These are phyloP conservation scores for Neltuma alba DNA, from an alignment of 306 rosid species.

Conservation along the genomic window DNA sequence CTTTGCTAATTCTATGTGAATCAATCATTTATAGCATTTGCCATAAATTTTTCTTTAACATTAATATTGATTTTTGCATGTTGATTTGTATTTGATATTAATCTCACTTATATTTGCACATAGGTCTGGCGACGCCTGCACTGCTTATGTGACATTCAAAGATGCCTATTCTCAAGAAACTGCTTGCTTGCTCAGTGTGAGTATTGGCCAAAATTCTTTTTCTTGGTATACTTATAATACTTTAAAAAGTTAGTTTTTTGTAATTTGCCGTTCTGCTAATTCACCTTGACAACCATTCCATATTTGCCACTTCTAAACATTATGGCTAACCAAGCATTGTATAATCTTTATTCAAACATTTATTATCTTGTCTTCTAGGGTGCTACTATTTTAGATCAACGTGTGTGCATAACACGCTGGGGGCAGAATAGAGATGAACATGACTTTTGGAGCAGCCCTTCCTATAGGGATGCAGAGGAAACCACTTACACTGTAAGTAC, in stretches of 20 bases:
- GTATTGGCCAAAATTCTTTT: conserved; percentile 40
- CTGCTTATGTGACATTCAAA: conserved; percentile 87
- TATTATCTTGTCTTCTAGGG: conserved; percentile 57
- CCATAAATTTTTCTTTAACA: not conserved
- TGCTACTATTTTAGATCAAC: conserved; percentile 88
- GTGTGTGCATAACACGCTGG: conserved; percentile 96
- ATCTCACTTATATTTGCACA: conserved; percentile 19
- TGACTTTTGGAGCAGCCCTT: conserved; percentile 70
- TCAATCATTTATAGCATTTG: not conserved
- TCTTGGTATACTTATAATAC: not conserved
- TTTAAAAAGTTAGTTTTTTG: conserved; percentile 2
- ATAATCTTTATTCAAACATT: conserved; percentile 7
- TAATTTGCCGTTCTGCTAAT: conserved; percentile 4
- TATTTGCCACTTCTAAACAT: not conserved
- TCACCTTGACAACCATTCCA: conserved; percentile 8
- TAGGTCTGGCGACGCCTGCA: conserved; percentile 76
- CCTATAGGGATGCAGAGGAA: conserved; percentile 48
- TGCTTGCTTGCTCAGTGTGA: conserved; percentile 92
- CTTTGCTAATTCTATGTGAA: too few relatives aligned
- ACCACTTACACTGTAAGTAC: conserved; percentile 56
- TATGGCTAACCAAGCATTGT: not conserved
- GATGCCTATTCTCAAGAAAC: conserved; percentile 87
- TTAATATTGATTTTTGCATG: not conserved
- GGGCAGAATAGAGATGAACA: conserved; percentile 71
- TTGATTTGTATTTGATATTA: conserved; percentile 7